These are phyloP conservation scores for Kalaharituber pfeilii DNA, from an alignment of 2,329 filamentous ascomycete species.

Conservation along the genomic window DNA sequence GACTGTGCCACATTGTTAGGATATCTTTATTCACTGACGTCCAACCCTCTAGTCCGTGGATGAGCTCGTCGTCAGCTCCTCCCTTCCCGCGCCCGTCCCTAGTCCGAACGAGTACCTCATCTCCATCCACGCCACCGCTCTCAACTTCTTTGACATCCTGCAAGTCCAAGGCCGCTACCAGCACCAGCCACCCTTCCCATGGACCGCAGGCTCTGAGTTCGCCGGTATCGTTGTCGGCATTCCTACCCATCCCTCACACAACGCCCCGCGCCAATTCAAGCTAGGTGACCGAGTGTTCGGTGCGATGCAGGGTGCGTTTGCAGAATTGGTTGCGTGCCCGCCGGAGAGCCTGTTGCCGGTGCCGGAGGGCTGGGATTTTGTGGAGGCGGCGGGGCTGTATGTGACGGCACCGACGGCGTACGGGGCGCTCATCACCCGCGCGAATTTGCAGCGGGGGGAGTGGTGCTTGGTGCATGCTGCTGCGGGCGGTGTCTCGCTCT, in stretches of 20 bases:
- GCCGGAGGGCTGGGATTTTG: constrained; percentile 64
- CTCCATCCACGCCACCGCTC: constrained; percentile 66
- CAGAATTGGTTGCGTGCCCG: constrained; percentile 50
- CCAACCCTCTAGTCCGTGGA: constrained; percentile 44
- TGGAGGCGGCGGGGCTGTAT: constrained; percentile 73
- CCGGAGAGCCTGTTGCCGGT: constrained; percentile 56
- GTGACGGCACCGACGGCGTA: constrained; percentile 87
- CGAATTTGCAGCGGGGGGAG: constrained; percentile 60
- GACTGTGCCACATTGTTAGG: constrained; percentile 3
- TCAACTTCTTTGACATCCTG: constrained; percentile 94
- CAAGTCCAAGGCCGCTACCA: constrained; percentile 95
- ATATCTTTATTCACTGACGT: constrained; percentile 3
- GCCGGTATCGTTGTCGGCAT: constrained; percentile 55
- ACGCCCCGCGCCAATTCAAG: constrained; percentile 49
- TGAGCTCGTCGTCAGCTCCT: constrained; percentile 52
- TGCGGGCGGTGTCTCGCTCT: constrained; percentile 76
- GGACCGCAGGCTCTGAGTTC: constrained; percentile 60
- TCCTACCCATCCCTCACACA: constrained; percentile 30
- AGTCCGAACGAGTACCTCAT: constrained; percentile 64
- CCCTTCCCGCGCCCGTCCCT: constrained; percentile 58
- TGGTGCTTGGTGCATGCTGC: constrained; percentile 82
- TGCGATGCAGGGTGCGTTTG: constrained; percentile 69
- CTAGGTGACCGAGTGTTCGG: constrained; percentile 75
- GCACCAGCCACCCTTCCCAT: constrained; percentile 30
- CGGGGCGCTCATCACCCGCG: constrained; percentile 61